Evolutionary conservation across 2,329 filamentous ascomycete species (phyloP).

Genomic region (Tolypocladium sp.): DNA sequence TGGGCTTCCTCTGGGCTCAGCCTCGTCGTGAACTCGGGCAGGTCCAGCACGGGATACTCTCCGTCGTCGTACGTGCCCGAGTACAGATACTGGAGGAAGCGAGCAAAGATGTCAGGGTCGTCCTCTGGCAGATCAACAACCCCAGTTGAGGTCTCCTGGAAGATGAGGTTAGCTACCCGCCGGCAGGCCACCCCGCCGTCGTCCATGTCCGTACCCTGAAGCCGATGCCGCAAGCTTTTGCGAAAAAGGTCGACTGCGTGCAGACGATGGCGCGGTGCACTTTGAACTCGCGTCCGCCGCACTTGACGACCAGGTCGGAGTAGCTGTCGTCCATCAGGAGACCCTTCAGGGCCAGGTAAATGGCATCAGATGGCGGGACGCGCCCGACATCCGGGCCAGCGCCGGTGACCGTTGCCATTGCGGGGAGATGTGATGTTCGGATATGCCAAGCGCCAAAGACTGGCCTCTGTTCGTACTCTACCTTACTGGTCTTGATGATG

Average conservation of each 20-base stretch:
- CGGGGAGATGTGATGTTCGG: too few species aligned
- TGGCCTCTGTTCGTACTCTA: too few species aligned
- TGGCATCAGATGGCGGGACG: background rate
- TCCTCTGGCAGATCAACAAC: constrained; percentile 18
- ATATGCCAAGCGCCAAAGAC: too few species aligned
- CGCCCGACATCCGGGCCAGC: too few species aligned
- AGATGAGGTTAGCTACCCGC: background rate
- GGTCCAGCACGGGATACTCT: background rate
- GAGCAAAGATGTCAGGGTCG: constrained; percentile 13
- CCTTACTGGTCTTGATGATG: too few species aligned
- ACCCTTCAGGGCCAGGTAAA: background rate
- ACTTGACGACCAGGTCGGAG: constrained; percentile 23
- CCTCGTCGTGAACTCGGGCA: background rate
- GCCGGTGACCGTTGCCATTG: too few species aligned
- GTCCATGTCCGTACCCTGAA: constrained; percentile 15
- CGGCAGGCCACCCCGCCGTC: background rate
- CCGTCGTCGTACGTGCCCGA: constrained; percentile 10
- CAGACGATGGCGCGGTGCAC: constrained; percentile 25
- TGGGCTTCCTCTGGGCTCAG: constrained; percentile 3
- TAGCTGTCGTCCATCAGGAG: constrained; percentile 10
- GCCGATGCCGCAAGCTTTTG: constrained; percentile 11
- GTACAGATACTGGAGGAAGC: constrained; percentile 22
- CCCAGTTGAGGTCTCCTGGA: constrained; percentile 8
- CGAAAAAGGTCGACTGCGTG: constrained; percentile 21
- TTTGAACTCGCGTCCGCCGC: constrained; percentile 17